phyloP scores from a whole-genome alignment of 208 protist genomes.

The Borovskyia barvae region DNA sequence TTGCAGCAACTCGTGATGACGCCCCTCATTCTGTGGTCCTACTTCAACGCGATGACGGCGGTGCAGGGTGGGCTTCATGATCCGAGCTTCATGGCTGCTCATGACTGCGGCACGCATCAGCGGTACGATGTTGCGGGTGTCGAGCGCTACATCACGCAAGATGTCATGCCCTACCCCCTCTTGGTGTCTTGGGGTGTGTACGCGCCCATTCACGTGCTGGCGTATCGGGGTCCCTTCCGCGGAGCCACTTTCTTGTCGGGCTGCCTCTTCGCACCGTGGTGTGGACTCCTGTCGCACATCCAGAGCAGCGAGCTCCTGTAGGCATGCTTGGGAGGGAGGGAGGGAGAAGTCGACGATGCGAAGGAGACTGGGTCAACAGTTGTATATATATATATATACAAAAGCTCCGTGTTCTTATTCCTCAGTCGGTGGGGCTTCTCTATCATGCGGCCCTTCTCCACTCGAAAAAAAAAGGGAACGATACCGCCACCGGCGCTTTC shows the following conservation, averaged over 20 bases:
- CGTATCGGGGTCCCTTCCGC: constrained; percentile 36
- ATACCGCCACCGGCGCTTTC: no score
- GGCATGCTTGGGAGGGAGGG: no score
- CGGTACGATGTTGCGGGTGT: constrained; percentile 53
- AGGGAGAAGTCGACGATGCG: no score
- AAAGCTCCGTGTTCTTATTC: no score
- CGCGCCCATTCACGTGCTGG: constrained; percentile 40
- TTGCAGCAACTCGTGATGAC: constrained; percentile 71
- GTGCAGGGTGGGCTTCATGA: constrained; percentile 54
- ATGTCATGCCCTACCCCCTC: constrained; percentile 69
- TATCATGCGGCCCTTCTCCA: no score
- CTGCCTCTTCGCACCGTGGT: constrained; percentile 55
- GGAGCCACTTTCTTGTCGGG: constrained; percentile 16
- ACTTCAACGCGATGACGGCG: constrained; percentile 72
- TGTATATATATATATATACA: no score
- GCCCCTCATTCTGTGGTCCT: constrained; percentile 54
- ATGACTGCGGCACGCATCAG: constrained; percentile 20
- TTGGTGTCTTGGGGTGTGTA: constrained; percentile 72
- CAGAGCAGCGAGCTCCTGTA: constrained; percentile 51
- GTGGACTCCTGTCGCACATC: constrained; percentile 39
- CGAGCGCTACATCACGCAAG: constrained; percentile 45
- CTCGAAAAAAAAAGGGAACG: no score
- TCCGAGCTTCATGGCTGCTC: constrained; percentile 47
- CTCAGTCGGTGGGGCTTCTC: no score
- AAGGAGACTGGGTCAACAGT: no score